phyloP scores from a whole-genome alignment of 169 alveolate genomes.

The Plasmodium chabaudi region DNA sequence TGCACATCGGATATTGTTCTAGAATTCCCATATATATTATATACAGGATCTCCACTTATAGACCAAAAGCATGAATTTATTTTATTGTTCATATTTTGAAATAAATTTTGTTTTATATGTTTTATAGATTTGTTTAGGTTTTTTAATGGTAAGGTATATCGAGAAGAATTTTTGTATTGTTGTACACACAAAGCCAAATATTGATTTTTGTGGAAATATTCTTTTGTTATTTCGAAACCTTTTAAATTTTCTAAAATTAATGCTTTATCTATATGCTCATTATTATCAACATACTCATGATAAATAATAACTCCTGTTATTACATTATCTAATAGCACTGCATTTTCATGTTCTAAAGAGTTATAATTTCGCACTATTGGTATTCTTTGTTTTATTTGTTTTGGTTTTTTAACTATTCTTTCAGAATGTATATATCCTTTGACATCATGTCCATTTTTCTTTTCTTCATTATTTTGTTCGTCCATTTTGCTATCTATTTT shows the following conservation, averaged over 20 bases:
- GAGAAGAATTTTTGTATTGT: conserved; percentile 37
- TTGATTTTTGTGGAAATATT: conserved; percentile 39
- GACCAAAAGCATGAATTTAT: conserved; percentile 39
- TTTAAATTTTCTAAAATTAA: conserved; percentile 53
- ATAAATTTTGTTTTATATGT: conserved; percentile 39
- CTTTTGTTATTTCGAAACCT: conserved; percentile 60
- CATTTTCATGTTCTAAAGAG: conserved; percentile 54
- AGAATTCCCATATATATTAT: conserved; percentile 75
- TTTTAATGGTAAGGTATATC: conserved; percentile 51
- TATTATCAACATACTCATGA: conserved; percentile 23
- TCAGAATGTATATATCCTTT: conserved; percentile 77
- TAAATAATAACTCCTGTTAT: conserved; percentile 60
- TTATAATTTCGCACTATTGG: conserved; percentile 24
- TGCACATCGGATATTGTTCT: conserved; percentile 67
- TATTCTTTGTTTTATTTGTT: conserved; percentile 29
- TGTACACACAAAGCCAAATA: conserved; percentile 62
- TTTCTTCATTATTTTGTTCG: background rate
- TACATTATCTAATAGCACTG: conserved; percentile 43
- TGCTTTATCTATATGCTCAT: conserved; percentile 12
- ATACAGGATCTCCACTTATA: conserved; percentile 74
- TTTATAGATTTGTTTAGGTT: conserved; percentile 51
- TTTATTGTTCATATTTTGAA: background rate
- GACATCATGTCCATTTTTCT: conserved; percentile 10
- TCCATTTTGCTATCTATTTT: background rate
- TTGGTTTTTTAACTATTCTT: conserved; percentile 59